Evolutionary conservation across 495 filamentous ascomycete genomes (phyloP), one percentile per base, ranked within the genome.

Genomic region (Penicillium verhagenii): DNA sequence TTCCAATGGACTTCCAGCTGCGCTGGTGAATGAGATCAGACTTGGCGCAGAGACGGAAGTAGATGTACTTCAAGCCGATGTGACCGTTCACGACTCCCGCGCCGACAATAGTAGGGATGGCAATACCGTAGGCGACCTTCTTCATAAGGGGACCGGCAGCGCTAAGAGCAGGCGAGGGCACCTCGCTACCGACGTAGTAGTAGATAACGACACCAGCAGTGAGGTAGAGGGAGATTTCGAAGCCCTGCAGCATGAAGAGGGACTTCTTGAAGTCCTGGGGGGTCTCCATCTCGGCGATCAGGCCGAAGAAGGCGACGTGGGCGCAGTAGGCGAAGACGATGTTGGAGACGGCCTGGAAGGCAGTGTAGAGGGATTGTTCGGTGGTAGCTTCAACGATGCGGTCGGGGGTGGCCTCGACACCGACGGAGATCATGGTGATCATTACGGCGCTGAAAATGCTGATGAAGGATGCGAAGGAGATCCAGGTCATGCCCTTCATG

Each of bases 111-210:
- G 87, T 90, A 0, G 90, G 90, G 14, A 90, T 76, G 26, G 89
- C 90, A 47, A 94, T 73, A 7, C 89, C 89, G 61, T 87, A 95
- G 10, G 89, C 87, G 16, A 92, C 67, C 72, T 91, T 91, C 61
- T 83, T 82, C 20, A 93, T 63, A 0, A 83, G 44, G 1, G 75
- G 73, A 3, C 83, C 80, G 4, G 87, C 85, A 0, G 86, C 86
- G 23, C 82, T 79, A 2, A 94, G 78, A 13, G 90, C 89, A 0
- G 91, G 91, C 0, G 85, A 85, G 8, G 73, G 57, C 43, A 94
- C 90, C 4, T 72, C 70, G 1, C 64, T 69, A 16, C 91, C 90
- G 26, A 85, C 83, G 63, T 82, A 95, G 67, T 70, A 75, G 73
- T 93, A 95, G 57, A 91, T 85, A 20, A 91, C 74, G 3, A 84